Conservation (phyloP, 1,284 basidiomycete species). For the Naganishia liquefaciens region DNA sequence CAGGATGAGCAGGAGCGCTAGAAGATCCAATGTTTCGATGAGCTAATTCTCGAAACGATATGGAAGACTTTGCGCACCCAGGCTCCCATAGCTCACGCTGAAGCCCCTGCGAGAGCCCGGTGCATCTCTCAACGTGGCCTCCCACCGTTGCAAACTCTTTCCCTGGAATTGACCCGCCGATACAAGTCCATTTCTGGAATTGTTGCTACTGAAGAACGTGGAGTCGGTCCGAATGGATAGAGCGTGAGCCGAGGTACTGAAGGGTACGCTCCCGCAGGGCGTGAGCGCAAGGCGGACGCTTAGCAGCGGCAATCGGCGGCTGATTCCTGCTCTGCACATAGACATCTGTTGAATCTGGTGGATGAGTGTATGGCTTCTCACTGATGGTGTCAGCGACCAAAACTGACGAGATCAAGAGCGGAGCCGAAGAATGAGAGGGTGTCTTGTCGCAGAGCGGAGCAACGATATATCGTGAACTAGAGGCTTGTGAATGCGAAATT, state of each 20-base stretch:
- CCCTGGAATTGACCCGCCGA: neutral
- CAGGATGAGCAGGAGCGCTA: conserved; percentile 34
- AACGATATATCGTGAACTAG: no score
- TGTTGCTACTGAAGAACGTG: conserved; percentile 19
- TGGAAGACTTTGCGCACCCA: conserved; percentile 2
- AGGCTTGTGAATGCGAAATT: no score
- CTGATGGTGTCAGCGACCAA: no score
- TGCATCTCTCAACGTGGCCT: conserved; percentile 5
- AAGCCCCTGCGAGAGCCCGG: conserved; percentile 1
- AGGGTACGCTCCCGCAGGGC: neutral
- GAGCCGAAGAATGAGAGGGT: no score
- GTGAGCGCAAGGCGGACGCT: no score
- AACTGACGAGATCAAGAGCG: no score
- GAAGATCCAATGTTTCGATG: neutral
- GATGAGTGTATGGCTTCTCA: no score
- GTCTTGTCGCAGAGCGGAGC: no score
- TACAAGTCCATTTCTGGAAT: neutral
- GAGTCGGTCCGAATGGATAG: conserved; percentile 1
- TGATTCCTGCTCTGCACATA: no score
- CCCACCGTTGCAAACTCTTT: conserved; percentile 11
- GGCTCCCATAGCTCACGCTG: conserved; percentile 23
- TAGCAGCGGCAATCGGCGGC: no score
- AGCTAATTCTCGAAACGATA: neutral
- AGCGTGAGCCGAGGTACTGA: conserved; percentile 13
- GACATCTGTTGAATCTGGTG: no score